phyloP scores from a whole-genome alignment of 2,329 filamentous ascomycete genomes.

The Hypomyces rosellus region DNA sequence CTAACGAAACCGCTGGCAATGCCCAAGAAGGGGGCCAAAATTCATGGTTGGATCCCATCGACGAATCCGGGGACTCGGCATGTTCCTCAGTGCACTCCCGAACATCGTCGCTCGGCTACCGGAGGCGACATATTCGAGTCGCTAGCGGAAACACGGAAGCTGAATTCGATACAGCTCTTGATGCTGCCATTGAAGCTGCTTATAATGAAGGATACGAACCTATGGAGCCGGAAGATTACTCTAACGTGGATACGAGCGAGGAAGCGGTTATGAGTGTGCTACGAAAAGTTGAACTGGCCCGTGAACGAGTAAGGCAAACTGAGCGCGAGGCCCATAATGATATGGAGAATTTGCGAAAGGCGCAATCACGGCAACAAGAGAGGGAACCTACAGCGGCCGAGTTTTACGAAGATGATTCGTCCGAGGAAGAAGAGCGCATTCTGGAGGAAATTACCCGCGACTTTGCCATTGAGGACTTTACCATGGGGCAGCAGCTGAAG shows the following conservation, averaged over 20 bases:
- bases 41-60: constrained; percentile 91
- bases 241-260: constrained; percentile 30
- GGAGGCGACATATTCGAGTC: constrained; percentile 62
- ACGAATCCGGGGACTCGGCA: constrained; percentile 79
- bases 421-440: constrained; percentile 67
- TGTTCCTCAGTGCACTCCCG: constrained; percentile 76
- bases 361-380: constrained; percentile 19
- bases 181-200: constrained; percentile 91
- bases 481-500: constrained; percentile 39
- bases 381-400: constrained; percentile 37
- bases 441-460: constrained; percentile 84
- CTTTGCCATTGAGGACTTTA: constrained; percentile 76
- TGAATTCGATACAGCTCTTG: constrained; percentile 88
- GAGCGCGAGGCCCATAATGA: constrained; percentile 55
- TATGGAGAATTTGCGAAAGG: constrained; percentile 38
- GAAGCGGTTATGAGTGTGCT: constrained; percentile 50
- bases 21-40: constrained; percentile 62
- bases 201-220: constrained; percentile 90
- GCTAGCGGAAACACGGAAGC: constrained; percentile 71
- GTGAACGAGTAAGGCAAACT: constrained; percentile 66
- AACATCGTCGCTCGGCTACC: constrained; percentile 62
- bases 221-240: constrained; percentile 44
- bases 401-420: constrained; percentile 58
- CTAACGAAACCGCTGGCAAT: constrained; percentile 29
- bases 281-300: constrained; percentile 66